Evolutionary conservation across 2,329 filamentous ascomycete species (phyloP).

Genomic region (Aaosphaeria arxii): DNA sequence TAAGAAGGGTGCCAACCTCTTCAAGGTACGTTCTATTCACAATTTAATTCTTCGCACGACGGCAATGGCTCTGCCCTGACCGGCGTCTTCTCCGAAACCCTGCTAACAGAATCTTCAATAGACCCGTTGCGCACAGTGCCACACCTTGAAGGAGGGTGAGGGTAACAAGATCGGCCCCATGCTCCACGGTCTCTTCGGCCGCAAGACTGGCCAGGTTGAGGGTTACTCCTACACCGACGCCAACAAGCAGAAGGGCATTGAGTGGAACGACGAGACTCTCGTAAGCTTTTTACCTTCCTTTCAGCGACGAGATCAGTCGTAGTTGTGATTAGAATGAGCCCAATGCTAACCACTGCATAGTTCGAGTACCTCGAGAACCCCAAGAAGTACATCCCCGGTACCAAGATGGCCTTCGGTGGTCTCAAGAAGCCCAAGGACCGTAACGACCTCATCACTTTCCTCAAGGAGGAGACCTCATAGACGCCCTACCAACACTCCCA

Average conservation of each 20-base stretch:
- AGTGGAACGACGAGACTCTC: slow-evolving; percentile 82
- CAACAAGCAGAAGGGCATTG: slow-evolving; percentile 96
- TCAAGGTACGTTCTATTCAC: slow-evolving; percentile 62
- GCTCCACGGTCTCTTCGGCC: slow-evolving; percentile 95
- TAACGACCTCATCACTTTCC: slow-evolving; percentile 93
- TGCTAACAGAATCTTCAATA: slow-evolving; percentile 27
- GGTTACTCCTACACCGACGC: slow-evolving; percentile 98
- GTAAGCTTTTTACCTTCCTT: slow-evolving; percentile 49
- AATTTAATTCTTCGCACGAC: neutral
- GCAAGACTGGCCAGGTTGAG: slow-evolving; percentile 85
- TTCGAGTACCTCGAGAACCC: slow-evolving; percentile 99
- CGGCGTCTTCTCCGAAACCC: neutral
- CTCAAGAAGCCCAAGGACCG: slow-evolving; percentile 99
- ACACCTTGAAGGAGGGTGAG: slow-evolving; percentile 87
- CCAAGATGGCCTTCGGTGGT: slow-evolving; percentile 99
- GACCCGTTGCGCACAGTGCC: slow-evolving; percentile 97
- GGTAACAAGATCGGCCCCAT: slow-evolving; percentile 98
- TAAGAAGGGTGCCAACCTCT: slow-evolving; percentile 97
- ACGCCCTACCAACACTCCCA: slow-evolving; percentile 31
- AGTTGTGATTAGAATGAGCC: neutral
- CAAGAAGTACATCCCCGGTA: slow-evolving; percentile 99
- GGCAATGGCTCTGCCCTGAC: neutral
- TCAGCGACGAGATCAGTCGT: neutral
- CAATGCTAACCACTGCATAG: slow-evolving; percentile 43
- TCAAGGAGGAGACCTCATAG: slow-evolving; percentile 69